A percentile compares a stretch with the other conserved stretches of the same genome.
Evolutionary conservation across 139 green algal species (phyloP).

Genomic region (Coelastrella sp.): DNA sequence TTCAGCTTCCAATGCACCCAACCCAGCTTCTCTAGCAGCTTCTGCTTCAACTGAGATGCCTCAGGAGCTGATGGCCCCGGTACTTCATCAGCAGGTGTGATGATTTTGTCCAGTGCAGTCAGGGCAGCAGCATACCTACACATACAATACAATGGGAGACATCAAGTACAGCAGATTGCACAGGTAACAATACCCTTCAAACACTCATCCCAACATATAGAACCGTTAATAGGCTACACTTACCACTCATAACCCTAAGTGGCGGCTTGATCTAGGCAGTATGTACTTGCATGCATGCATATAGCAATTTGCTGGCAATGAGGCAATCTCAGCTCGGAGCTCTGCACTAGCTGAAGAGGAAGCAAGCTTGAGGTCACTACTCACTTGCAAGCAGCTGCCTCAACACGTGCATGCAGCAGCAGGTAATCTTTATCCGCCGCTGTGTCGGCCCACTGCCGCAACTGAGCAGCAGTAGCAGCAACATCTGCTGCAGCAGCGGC

Average conservation of each 20-base stretch:
- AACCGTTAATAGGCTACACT: no score
- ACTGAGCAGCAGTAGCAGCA: constrained; percentile 45
- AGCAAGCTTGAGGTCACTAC: neutral
- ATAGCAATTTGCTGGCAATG: no score
- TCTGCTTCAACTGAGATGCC: constrained; percentile 54
- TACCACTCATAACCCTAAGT: no score
- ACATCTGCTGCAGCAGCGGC: neutral
- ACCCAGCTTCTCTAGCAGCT: constrained; percentile 61
- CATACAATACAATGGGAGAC: no score
- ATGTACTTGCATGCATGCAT: neutral
- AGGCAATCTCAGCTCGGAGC: neutral
- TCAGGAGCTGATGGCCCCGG: constrained; percentile 56
- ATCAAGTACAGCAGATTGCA: no score
- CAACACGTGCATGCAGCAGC: constrained; percentile 71
- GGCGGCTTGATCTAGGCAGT: neutral
- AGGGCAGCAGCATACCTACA: constrained; percentile 52
- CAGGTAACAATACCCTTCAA: no score
- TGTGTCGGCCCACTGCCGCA: constrained; percentile 80
- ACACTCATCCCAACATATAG: no score
- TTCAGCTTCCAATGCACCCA: constrained; percentile 73
- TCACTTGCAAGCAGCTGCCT: constrained; percentile 59
- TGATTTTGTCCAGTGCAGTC: constrained; percentile 55
- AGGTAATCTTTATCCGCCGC: constrained; percentile 57
- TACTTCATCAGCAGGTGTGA: constrained; percentile 46
- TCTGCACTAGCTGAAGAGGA: neutral